Conservation (phyloP, 2,329 filamentous ascomycete genomes). For the Sporothrix humicola region DNA sequence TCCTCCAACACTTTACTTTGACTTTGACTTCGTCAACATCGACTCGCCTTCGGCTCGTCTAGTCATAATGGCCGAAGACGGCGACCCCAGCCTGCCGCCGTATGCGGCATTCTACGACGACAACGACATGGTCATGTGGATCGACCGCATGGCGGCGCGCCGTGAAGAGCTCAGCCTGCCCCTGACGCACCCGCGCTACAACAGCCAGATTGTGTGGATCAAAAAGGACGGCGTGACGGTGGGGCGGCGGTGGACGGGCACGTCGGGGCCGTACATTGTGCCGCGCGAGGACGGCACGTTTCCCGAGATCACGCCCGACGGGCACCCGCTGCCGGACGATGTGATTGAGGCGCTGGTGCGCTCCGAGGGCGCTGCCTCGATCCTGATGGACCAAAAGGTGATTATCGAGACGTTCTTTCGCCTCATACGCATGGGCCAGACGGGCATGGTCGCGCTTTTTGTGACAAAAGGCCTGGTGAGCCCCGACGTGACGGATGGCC, state of each 20-base stretch:
- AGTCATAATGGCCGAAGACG: neutral
- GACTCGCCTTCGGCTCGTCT: no score
- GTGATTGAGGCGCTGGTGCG: neutral
- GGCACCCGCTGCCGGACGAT: neutral
- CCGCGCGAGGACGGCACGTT: neutral
- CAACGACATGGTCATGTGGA: constrained; percentile 25
- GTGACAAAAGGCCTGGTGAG: constrained; percentile 47
- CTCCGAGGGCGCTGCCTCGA: constrained; percentile 11
- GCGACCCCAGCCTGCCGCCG: constrained; percentile 30
- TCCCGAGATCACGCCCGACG: neutral
- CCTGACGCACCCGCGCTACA: constrained; percentile 35
- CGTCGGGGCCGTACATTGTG: neutral
- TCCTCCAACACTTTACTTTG: no score
- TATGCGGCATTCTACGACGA: constrained; percentile 36
- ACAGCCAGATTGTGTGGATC: constrained; percentile 20
- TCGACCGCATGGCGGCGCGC: constrained; percentile 32
- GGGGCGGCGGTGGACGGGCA: neutral
- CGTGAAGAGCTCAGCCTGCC: constrained; percentile 38
- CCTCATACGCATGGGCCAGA: constrained; percentile 35
- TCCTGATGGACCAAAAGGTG: constrained; percentile 36
- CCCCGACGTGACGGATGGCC: constrained; percentile 45
- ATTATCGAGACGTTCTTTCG: constrained; percentile 32
- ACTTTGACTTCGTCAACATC: no score
- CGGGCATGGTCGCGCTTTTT: constrained; percentile 43
- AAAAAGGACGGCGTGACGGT: constrained; percentile 18